Percentiles rank a stretch among this genome's conserved stretches.
phyloP scores from a whole-genome alignment of 306 rosid species.

The Sicyos baderoa region DNA sequence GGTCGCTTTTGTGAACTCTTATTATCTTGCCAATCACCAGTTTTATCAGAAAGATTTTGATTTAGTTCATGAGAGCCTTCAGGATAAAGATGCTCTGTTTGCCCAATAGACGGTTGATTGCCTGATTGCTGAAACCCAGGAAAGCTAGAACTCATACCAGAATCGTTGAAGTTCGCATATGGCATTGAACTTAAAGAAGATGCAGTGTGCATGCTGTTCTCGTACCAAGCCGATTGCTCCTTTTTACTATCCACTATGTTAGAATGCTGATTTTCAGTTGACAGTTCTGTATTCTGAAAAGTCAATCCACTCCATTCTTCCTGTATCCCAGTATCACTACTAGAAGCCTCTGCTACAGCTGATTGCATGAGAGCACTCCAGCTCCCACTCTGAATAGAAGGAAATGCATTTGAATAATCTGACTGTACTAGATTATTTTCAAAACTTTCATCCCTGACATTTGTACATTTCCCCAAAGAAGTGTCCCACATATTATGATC shows the following conservation, averaged over 20 bases:
- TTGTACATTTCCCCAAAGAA: slow-evolving; percentile 28
- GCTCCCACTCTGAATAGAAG: slow-evolving; percentile 45
- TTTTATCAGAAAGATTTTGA: slow-evolving; percentile 29
- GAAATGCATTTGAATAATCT: slow-evolving; percentile 28
- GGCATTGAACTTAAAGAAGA: slow-evolving; percentile 41
- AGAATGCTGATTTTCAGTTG: slow-evolving; percentile 44
- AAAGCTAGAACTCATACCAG: slow-evolving; percentile 34
- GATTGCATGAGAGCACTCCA: slow-evolving; percentile 67
- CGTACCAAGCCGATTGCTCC: slow-evolving; percentile 41
- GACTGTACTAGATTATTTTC: slow-evolving; percentile 24
- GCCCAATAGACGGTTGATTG: slow-evolving; percentile 29
- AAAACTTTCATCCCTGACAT: slow-evolving; percentile 33
- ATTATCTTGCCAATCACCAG: slow-evolving; percentile 30
- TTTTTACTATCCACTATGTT: slow-evolving; percentile 39
- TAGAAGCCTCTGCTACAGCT: slow-evolving; percentile 60
- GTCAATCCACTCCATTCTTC: slow-evolving; percentile 64
- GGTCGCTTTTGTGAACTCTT: slow-evolving; percentile 26
- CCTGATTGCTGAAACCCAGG: slow-evolving; percentile 45
- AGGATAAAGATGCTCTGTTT: slow-evolving; percentile 27
- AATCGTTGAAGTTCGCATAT: slow-evolving; percentile 33
- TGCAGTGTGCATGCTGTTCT: slow-evolving; percentile 37
- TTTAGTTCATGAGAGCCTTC: slow-evolving; percentile 35
- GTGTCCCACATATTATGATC: slow-evolving; percentile 41
- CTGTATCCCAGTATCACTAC: slow-evolving; percentile 49
- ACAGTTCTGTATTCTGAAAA: slow-evolving; percentile 46